Base-by-base conservation (phyloP, 2,329 filamentous ascomycete genomes). In the Cyanodermella asteris region DNA sequence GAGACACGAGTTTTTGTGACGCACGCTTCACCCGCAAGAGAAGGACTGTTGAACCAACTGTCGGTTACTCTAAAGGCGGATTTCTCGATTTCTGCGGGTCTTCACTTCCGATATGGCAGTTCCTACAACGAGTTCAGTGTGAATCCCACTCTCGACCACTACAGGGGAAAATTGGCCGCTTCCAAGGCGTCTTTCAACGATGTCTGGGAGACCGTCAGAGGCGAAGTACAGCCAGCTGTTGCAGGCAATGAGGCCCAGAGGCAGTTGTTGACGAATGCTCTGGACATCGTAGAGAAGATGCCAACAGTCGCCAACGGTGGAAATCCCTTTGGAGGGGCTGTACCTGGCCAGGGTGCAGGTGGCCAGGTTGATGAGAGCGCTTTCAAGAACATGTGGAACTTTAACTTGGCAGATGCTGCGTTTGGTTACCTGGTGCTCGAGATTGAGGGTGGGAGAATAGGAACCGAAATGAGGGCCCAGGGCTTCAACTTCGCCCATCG, bases 341-440 rank as follows among this genome's bases (percentile, higher is more conserved):
- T 72, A 26, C 67, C 70, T 24, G 75, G 70, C 61, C 21, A 23
- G 21, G 29, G 27, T 37, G 56, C 69, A 25, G 72, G 78, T 25
- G 87, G 87, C 16, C 77, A 91, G 42, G 81, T 97, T 11, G 87
- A 97, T 34, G 87, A 97, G 57, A 93, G 82, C 41, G 87, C 87
- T 2, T 97, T 97, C 64, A 97, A 97, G 60, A 97, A 97, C 48
- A 94, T 94, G 87, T 97, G 87, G 87, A 97, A 97, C 51, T 97
- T 97, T 55, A 94, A 94, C 49, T 53, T 97, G 36, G 87, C 87
- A 16, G 87, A 97, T 55, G 87, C 87, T 28, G 84, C 87, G 12
- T 97, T 94, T 46, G 87, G 87, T 32, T 97, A 81, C 61, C 61
- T 97, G 25, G 81, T 94, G 10, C 55, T 97, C 29, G 87, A 97